Percentiles rank a stretch among this genome's conserved stretches.
Evolutionary conservation across 768 basidiomycete species (phyloP).

Genomic region (Lepiota subincarnata): DNA sequence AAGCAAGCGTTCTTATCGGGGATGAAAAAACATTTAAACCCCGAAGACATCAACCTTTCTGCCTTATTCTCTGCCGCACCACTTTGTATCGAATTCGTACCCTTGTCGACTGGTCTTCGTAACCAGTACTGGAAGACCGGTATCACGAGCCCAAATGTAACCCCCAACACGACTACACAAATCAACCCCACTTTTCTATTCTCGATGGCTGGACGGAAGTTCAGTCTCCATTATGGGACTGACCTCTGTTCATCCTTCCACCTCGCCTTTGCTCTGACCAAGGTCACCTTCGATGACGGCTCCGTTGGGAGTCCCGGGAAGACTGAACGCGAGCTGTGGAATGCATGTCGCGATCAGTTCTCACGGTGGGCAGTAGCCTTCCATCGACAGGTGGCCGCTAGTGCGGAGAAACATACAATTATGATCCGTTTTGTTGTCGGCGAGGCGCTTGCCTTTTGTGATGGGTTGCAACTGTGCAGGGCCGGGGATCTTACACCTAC

Average conservation of each 20-base stretch:
- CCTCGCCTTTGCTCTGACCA: constrained; percentile 27
- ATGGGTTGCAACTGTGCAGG: constrained; percentile 24
- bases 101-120: constrained; percentile 19
- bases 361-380: constrained; percentile 28
- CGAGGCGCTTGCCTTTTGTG: constrained; percentile 36
- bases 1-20: constrained; percentile 9
- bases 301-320: constrained; percentile 7
- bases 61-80: constrained; percentile 35
- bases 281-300: constrained; percentile 13
- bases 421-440: constrained; percentile 38
- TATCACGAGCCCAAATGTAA: constrained; percentile 24
- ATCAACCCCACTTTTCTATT: constrained; percentile 47
- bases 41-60: not conserved
- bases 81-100: constrained; percentile 16
- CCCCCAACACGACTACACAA: constrained; percentile 17
- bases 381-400: constrained; percentile 12
- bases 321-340: constrained; percentile 21
- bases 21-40: not conserved
- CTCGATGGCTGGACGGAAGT: constrained; percentile 32
- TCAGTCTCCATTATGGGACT: constrained; percentile 40
- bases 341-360: constrained; percentile 31
- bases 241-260: constrained; percentile 41
- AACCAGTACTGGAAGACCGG: constrained; percentile 40
- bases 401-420: constrained; percentile 12
- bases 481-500: constrained; percentile 20